Percentiles rank a stretch among this genome's conserved stretches.
phyloP scores from a whole-genome alignment of 2,329 filamentous ascomycete species.

The Claviceps africana region DNA sequence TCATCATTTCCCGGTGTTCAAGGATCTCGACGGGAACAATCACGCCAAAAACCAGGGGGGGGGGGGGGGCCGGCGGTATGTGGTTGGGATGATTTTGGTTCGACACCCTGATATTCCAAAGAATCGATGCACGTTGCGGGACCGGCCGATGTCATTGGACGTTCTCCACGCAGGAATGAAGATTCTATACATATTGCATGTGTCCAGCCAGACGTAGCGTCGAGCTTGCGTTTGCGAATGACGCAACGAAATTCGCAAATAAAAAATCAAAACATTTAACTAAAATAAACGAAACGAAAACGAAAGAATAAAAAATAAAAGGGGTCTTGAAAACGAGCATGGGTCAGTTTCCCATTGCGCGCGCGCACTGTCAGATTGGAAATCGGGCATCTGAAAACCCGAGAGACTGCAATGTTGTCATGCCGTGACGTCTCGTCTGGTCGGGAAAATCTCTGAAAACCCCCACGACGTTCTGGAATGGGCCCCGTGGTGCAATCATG shows the following conservation, averaged over 20 bases:
- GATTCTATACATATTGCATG: not conserved
- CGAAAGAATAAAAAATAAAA: not conserved
- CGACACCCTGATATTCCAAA: not conserved
- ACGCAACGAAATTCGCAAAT: not conserved
- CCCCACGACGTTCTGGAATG: not conserved
- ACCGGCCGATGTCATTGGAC: slow-evolving; percentile 1
- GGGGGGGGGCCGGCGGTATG: not conserved
- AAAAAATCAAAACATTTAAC: not conserved
- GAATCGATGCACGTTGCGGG: slow-evolving; percentile 2
- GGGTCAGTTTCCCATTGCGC: no score
- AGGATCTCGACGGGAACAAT: not conserved
- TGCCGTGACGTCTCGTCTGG: not conserved
- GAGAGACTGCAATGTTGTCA: no score
- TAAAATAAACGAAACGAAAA: not conserved
- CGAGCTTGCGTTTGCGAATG: not conserved
- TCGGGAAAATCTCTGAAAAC: no score
- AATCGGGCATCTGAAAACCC: no score
- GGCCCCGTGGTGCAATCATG: no score
- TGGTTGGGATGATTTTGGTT: not conserved
- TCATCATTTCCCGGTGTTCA: not conserved
- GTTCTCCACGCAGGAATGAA: not conserved
- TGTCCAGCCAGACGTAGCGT: not conserved
- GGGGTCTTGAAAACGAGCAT: no score
- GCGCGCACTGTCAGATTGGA: no score
- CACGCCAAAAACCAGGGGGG: not conserved